phyloP scores from a whole-genome alignment of 176 grass and related monocot genomes.

The Phyllostachys edulis region DNA sequence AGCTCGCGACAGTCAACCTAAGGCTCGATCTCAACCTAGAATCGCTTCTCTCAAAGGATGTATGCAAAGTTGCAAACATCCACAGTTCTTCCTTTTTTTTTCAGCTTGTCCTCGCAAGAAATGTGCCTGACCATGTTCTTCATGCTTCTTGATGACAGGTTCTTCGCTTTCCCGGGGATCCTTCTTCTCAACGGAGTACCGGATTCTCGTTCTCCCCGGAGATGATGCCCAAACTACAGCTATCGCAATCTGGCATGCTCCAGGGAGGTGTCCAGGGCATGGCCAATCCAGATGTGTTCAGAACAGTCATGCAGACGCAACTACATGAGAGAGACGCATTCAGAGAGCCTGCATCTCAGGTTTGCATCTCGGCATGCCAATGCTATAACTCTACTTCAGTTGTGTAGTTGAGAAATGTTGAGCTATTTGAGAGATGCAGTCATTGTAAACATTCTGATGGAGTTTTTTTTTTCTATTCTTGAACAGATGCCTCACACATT shows the following conservation, averaged over 20 bases:
- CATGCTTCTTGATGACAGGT: slow-evolving; percentile 26
- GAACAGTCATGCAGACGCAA: not conserved
- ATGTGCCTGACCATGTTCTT: not conserved
- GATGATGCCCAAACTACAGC: slow-evolving; percentile 37
- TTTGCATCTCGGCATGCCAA: not conserved
- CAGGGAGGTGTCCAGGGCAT: not conserved
- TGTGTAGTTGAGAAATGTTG: not conserved
- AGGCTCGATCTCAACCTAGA: slow-evolving; percentile 36
- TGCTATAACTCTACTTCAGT: not conserved
- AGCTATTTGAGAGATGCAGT: not conserved
- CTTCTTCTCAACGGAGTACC: slow-evolving; percentile 22
- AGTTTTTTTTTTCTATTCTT: not conserved
- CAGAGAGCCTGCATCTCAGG: not conserved
- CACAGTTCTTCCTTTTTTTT: not conserved
- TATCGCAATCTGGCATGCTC: not conserved
- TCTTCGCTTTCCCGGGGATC: slow-evolving; percentile 26
- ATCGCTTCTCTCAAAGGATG: slow-evolving; percentile 50
- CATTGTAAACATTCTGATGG: not conserved
- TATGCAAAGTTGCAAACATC: slow-evolving; percentile 13
- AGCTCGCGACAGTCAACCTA: slow-evolving; percentile 32
- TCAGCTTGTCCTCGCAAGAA: not conserved
- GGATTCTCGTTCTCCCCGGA: slow-evolving; percentile 64
- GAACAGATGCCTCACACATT: slow-evolving; percentile 20
- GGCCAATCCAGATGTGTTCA: not conserved
- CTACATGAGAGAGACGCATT: not conserved